Evolutionary conservation across 2,329 filamentous ascomycete genomes (phyloP).

Genomic region (Botrytis porri): DNA sequence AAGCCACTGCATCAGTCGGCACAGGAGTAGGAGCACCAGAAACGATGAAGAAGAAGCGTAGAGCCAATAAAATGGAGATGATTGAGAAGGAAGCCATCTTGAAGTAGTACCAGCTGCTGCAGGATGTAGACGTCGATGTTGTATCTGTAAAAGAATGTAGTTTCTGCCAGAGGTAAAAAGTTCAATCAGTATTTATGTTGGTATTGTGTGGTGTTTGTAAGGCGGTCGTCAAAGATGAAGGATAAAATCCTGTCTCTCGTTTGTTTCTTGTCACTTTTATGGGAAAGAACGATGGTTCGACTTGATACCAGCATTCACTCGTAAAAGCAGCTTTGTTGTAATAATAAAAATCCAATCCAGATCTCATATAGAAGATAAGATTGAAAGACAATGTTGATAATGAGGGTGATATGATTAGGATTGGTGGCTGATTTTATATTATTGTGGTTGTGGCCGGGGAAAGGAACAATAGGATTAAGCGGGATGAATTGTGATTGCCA

Average conservation of each 20-base stretch:
- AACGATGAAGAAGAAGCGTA: slow-evolving; percentile 34
- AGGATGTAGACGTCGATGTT: slow-evolving; percentile 25
- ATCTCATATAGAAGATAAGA: neutral
- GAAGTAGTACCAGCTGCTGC: slow-evolving; percentile 38
- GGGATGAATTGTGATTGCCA: neutral
- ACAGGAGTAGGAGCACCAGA: slow-evolving; percentile 30
- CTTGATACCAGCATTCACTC: slow-evolving; percentile 15
- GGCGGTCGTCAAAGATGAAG: neutral
- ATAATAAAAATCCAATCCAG: neutral
- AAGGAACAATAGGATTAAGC: neutral
- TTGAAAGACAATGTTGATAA: slow-evolving; percentile 6
- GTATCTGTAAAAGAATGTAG: slow-evolving; percentile 32
- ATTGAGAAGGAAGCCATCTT: slow-evolving; percentile 37
- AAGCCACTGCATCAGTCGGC: slow-evolving; percentile 24
- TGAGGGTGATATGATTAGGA: neutral
- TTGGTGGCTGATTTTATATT: neutral
- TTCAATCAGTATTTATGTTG: slow-evolving; percentile 25
- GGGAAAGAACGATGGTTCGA: slow-evolving; percentile 11
- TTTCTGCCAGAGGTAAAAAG: slow-evolving; percentile 24
- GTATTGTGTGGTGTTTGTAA: slow-evolving; percentile 8
- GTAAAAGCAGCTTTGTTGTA: slow-evolving; percentile 1
- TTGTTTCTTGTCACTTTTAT: slow-evolving; percentile 1
- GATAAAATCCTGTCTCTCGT: neutral
- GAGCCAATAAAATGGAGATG: slow-evolving; percentile 33
- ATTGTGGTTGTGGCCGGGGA: neutral